Percentiles rank a stretch among this genome's conserved stretches.
Evolutionary conservation across 2,329 filamentous ascomycete genomes (phyloP).

Genomic region (Colletotrichum tanaceti): DNA sequence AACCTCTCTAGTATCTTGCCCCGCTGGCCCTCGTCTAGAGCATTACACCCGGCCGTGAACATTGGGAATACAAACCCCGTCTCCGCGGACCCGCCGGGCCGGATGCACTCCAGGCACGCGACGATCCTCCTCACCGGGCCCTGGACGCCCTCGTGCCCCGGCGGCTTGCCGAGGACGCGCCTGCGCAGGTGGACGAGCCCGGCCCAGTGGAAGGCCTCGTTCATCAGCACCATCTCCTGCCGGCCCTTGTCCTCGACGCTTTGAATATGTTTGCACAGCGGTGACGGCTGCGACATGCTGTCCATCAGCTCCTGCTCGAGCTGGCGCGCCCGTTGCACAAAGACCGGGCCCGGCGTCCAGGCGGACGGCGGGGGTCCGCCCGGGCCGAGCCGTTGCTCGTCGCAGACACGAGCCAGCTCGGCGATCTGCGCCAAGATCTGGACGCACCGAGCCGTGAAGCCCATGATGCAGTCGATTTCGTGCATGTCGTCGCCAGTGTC

Average conservation of each 20-base stretch:
- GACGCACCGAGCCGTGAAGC: constrained; percentile 79
- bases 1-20: constrained; percentile 73
- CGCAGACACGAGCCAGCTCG: constrained; percentile 75
- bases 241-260: constrained; percentile 66
- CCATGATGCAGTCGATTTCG: constrained; percentile 84
- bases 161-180: constrained; percentile 73
- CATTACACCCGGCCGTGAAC: constrained; percentile 85
- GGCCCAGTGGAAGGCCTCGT: constrained; percentile 83
- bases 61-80: constrained; percentile 82
- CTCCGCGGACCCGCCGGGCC: constrained; percentile 76
- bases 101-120: constrained; percentile 69
- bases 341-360: constrained; percentile 69
- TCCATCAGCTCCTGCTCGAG: constrained; percentile 72
- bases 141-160: constrained; percentile 70
- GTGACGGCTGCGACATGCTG: constrained; percentile 59
- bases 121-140: constrained; percentile 72
- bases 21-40: constrained; percentile 65
- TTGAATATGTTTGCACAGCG: constrained; percentile 57
- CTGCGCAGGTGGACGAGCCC: constrained; percentile 81
- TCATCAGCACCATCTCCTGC: constrained; percentile 75
- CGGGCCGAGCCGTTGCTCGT: constrained; percentile 70
- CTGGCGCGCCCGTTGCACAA: constrained; percentile 66
- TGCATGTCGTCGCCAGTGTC: constrained; percentile 66
- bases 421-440: constrained; percentile 78
- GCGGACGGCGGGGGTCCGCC: constrained; percentile 51